Evolutionary conservation across 2,329 filamentous ascomycete species (phyloP).

Genomic region (Beauveria sp.): DNA sequence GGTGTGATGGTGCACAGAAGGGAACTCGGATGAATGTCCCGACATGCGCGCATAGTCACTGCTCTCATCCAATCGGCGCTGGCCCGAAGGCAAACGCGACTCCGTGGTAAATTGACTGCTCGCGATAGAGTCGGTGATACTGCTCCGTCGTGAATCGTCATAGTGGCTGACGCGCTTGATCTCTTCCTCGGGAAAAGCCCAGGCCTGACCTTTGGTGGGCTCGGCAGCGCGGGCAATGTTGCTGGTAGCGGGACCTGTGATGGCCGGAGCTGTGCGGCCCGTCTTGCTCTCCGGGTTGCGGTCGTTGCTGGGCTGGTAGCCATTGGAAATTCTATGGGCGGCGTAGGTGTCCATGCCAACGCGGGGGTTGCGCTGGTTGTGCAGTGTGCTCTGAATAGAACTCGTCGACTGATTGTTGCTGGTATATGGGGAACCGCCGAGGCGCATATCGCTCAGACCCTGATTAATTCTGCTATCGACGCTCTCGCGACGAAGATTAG

Average conservation of each 20-base stretch:
- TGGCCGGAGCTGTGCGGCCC: slow-evolving; percentile 63
- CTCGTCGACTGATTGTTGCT: slow-evolving; percentile 70
- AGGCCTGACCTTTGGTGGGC: slow-evolving; percentile 74
- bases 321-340: slow-evolving; percentile 55
- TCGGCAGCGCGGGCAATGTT: slow-evolving; percentile 64
- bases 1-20: slow-evolving; percentile 62
- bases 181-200: slow-evolving; percentile 73
- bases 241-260: slow-evolving; percentile 61
- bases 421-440: slow-evolving; percentile 62
- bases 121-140: slow-evolving; percentile 67
- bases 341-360: slow-evolving; percentile 43
- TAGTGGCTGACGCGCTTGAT: slow-evolving; percentile 47
- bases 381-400: slow-evolving; percentile 64
- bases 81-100: slow-evolving; percentile 62
- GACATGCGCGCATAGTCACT: slow-evolving; percentile 44
- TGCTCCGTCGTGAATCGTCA: slow-evolving; percentile 63
- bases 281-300: slow-evolving; percentile 49
- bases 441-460: slow-evolving; percentile 59
- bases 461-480: slow-evolving; percentile 74
- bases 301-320: slow-evolving; percentile 53
- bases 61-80: slow-evolving; percentile 59
- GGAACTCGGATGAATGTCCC: slow-evolving; percentile 46
- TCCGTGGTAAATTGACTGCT: slow-evolving; percentile 74
- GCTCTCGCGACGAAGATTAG: slow-evolving; percentile 59
- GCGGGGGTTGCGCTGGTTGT: slow-evolving; percentile 55